Base-by-base conservation (phyloP, 768 basidiomycete species). In the Collybia nuda region DNA sequence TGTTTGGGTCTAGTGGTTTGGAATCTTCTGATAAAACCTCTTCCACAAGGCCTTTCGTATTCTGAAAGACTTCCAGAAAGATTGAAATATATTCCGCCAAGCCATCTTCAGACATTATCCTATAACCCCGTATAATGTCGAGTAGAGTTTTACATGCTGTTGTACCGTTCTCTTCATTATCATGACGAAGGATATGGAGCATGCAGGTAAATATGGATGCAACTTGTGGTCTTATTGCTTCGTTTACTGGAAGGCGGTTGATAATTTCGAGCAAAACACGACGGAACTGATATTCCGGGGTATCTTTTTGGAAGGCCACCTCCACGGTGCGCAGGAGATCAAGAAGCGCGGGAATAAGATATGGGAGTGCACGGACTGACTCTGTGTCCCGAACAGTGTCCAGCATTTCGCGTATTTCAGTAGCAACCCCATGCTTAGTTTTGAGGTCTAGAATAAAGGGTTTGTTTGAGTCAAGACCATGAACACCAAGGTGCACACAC, bases 131-230 rank as follows among this genome's bases (percentile, higher is more conserved):
- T 61, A 90, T 81, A 18, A 94, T 77, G 69, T 99, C 96, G 51
- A 93, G 86, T 61, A 97, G 77, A 49, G 86, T 88, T 71, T 98
- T 98, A 78, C 94, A 92, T 48, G 88, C 89, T 2, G 85, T 79
- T 26, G 88, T 79, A 2, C 91, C 97, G 62, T 94, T 95, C 65
- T 99, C 97, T 69, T 99, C 97, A 64, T 97, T 98, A 72, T 99
- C 97, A 56, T 81, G 74, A 21, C 88, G 85, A 24, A 98, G 77
- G 46, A 93, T 75, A 54, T 91, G 78, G 32, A 98, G 77, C 84
- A 97, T 85, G 46, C 92, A 85, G 48, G 76, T 77, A 65, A 90
- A 88, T 40, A 98, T 80, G 2, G 78, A 64, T 12, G 77, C 70
- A 15, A 83, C 77, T 55, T 89, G 86, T 45, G 79, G 76, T 36